These are phyloP conservation scores for Pythium brachiatum DNA, from an alignment of 352 stramenopile genomes.

Conservation along the genomic window DNA sequence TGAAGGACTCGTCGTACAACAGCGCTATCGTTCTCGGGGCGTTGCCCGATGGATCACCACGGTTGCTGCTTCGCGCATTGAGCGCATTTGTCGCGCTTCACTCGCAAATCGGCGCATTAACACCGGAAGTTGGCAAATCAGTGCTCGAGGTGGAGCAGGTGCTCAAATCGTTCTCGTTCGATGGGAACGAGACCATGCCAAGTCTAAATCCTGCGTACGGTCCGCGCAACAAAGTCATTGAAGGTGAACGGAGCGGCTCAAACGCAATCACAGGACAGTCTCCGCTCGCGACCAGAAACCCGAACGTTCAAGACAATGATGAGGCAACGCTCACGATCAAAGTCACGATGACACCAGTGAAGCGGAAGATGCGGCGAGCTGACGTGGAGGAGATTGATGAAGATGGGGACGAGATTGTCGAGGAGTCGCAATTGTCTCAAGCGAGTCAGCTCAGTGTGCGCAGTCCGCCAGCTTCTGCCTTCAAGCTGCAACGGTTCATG, in stretches of 20 bases:
- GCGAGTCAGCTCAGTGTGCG: constrained; percentile 9
- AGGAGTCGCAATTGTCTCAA: constrained; percentile 4
- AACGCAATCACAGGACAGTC: neutral
- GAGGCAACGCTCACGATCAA: neutral
- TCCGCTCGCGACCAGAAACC: neutral
- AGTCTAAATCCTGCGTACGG: neutral
- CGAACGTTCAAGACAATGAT: neutral
- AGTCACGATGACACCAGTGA: neutral
- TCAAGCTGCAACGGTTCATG: constrained; percentile 30
- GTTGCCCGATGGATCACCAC: constrained; percentile 46
- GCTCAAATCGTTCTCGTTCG: constrained; percentile 36
- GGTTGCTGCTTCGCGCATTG: constrained; percentile 50
- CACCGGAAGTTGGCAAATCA: constrained; percentile 57
- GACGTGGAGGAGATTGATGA: constrained; percentile 9
- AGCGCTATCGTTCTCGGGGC: constrained; percentile 32
- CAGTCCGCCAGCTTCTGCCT: constrained; percentile 24
- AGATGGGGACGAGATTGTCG: neutral
- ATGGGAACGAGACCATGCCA: neutral
- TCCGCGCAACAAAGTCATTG: neutral
- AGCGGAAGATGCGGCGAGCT: neutral
- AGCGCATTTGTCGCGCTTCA: constrained; percentile 70
- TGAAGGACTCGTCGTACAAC: constrained; percentile 47
- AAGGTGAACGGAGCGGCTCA: neutral
- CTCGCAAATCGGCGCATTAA: constrained; percentile 72
- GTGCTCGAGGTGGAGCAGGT: constrained; percentile 68